These are phyloP conservation scores for Vanderwaltozyma tropicalis DNA, from an alignment of 805 yeast genomes.

Conservation along the genomic window DNA sequence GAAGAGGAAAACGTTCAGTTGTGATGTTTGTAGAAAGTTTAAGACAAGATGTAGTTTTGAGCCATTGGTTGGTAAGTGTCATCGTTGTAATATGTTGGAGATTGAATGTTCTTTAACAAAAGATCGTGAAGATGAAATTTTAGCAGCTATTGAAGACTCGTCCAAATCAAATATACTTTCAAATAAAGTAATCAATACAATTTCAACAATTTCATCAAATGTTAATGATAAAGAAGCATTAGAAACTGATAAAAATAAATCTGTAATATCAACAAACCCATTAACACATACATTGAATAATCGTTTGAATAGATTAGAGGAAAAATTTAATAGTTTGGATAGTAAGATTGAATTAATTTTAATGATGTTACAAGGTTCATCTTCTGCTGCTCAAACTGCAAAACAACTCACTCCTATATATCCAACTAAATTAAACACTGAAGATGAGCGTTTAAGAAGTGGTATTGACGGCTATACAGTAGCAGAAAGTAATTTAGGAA, in stretches of 20 bases:
- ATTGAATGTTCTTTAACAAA: conserved; percentile 39
- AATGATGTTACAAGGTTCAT: conserved; percentile 12
- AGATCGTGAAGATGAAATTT: conserved; percentile 16
- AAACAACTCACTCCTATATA: conserved; percentile 1
- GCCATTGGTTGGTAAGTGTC: conserved; percentile 35
- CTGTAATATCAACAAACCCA: neutral
- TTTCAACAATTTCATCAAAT: neutral
- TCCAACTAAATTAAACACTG: neutral
- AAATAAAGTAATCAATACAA: neutral
- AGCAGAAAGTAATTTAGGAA: too few relatives aligned
- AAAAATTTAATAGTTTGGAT: conserved; percentile 14
- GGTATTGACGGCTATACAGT: too few relatives aligned
- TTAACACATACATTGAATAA: conserved; percentile 1
- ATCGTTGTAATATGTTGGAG: conserved; percentile 40
- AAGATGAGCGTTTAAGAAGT: too few relatives aligned
- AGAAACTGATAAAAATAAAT: neutral
- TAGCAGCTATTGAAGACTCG: conserved; percentile 12
- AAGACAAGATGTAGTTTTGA: conserved; percentile 51
- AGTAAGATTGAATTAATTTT: conserved; percentile 17
- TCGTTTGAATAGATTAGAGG: conserved; percentile 14
- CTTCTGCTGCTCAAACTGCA: conserved; percentile 7
- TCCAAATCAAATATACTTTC: conserved; percentile 4
- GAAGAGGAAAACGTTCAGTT: conserved; percentile 34
- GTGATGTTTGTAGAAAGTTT: conserved; percentile 43
- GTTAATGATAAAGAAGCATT: neutral